Evolutionary conservation across 768 basidiomycete species (phyloP).

Genomic region (Aureoboletus auriporus): DNA sequence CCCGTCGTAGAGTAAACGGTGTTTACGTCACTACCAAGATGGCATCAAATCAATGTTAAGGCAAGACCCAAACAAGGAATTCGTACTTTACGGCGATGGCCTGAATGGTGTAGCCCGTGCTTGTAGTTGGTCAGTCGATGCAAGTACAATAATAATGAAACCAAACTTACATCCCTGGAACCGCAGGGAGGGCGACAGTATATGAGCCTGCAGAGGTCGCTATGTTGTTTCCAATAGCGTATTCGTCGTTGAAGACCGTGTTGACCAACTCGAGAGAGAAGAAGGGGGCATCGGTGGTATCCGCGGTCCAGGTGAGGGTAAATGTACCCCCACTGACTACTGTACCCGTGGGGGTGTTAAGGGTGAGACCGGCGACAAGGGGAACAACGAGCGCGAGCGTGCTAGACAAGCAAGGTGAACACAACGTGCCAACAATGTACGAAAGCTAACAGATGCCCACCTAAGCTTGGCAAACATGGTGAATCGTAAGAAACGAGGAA

Average conservation of each 20-base stretch:
- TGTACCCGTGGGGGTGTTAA: slow-evolving; percentile 35
- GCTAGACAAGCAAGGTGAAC: slow-evolving; percentile 19
- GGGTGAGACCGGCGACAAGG: slow-evolving; percentile 39
- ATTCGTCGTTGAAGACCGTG: slow-evolving; percentile 45
- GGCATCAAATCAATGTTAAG: neutral
- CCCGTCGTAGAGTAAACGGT: slow-evolving; percentile 38
- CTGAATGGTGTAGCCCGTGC: slow-evolving; percentile 42
- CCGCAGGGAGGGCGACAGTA: slow-evolving; percentile 41
- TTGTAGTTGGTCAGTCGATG: neutral
- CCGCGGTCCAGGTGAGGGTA: slow-evolving; percentile 46
- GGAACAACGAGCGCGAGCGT: slow-evolving; percentile 44
- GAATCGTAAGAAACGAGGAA: slow-evolving; percentile 11
- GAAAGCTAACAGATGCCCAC: slow-evolving; percentile 25
- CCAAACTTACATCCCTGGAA: slow-evolving; percentile 40
- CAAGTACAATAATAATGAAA: neutral
- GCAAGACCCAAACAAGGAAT: neutral
- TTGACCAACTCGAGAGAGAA: slow-evolving; percentile 50
- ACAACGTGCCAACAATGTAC: neutral
- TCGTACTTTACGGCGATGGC: slow-evolving; percentile 41
- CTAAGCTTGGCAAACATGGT: slow-evolving; percentile 51
- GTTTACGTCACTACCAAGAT: slow-evolving; percentile 37
- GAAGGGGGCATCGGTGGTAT: slow-evolving; percentile 35
- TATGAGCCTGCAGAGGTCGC: slow-evolving; percentile 30
- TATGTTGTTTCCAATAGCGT: slow-evolving; percentile 56
- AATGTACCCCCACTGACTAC: slow-evolving; percentile 30